phyloP scores from a whole-genome alignment of 1,284 basidiomycete species.

The Tilletiaria anomala region DNA sequence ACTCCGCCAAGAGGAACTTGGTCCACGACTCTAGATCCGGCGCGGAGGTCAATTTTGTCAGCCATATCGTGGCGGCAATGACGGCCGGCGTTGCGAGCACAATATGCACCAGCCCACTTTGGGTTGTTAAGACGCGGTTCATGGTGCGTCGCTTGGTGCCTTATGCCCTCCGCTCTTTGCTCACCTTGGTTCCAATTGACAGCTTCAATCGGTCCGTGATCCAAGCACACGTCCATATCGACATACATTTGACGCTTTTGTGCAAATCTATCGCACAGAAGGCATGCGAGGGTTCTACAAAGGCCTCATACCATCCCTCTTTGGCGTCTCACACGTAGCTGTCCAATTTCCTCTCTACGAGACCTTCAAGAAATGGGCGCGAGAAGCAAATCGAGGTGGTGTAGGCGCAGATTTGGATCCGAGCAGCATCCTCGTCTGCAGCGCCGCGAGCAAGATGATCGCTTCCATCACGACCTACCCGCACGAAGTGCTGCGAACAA shows the following conservation, averaged over 20 bases:
- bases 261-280: conserved; percentile 25
- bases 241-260: conserved; percentile 33
- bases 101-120: conserved; percentile 30
- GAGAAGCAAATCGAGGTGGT: background rate
- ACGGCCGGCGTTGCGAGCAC: conserved; percentile 31
- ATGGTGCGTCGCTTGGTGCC: conserved; percentile 13
- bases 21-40: background rate
- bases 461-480: conserved; percentile 35
- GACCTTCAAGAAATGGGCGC: conserved; percentile 18
- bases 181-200: conserved; percentile 1
- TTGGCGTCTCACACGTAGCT: conserved; percentile 34
- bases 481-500: conserved; percentile 37
- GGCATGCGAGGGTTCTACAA: conserved; percentile 33
- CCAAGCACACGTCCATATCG: conserved; percentile 12
- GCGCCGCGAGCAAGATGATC: conserved; percentile 36
- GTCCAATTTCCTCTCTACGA: conserved; percentile 39
- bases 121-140: conserved; percentile 37
- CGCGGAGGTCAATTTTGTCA: conserved; percentile 12
- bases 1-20: conserved; percentile 17
- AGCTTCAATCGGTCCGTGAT: conserved; percentile 9
- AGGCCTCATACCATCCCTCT: conserved; percentile 26
- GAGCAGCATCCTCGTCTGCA: conserved; percentile 22
- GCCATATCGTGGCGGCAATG: conserved; percentile 34
- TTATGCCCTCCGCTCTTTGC: background rate
- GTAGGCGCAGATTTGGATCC: conserved; percentile 1